Evolutionary conservation across 2,329 filamentous ascomycete genomes (phyloP).

Genomic region (Dendrostoma leiphaemia): DNA sequence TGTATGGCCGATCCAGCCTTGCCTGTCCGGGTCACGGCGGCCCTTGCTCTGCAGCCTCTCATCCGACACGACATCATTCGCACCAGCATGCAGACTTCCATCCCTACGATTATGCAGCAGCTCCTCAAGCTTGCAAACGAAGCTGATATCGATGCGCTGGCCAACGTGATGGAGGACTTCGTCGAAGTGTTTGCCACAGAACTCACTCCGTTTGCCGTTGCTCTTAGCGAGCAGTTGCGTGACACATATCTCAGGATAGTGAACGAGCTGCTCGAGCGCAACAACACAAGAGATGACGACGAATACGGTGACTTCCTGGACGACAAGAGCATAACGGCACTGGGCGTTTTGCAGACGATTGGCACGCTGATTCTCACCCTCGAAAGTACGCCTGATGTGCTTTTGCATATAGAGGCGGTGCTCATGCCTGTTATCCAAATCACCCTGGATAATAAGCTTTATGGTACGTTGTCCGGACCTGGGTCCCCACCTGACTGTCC

Average conservation of each 20-base stretch:
- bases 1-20: conserved; percentile 95
- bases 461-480: conserved; percentile 53
- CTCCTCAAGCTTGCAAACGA: conserved; percentile 95
- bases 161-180: conserved; percentile 99
- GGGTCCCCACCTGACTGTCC: neutral
- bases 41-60: conserved; percentile 88
- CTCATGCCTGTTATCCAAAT: conserved; percentile 97
- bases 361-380: conserved; percentile 94
- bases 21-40: conserved; percentile 90
- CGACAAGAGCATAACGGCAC: conserved; percentile 96
- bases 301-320: conserved; percentile 88
- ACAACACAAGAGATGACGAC: conserved; percentile 72
- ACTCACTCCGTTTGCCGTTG: conserved; percentile 93
- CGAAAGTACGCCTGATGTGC: conserved; percentile 93
- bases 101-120: conserved; percentile 99
- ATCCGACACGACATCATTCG: conserved; percentile 95
- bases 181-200: conserved; percentile 98
- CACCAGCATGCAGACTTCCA: conserved; percentile 94
- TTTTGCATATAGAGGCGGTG: conserved; percentile 90
- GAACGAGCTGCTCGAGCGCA: conserved; percentile 85
- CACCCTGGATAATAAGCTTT: conserved; percentile 96
- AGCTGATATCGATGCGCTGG: conserved; percentile 93
- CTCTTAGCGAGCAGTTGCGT: conserved; percentile 89
- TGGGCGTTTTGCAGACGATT: conserved; percentile 96
- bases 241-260: conserved; percentile 96